Evolutionary conservation across 2,329 filamentous ascomycete genomes (phyloP).

Genomic region (Fusarium nurragi): DNA sequence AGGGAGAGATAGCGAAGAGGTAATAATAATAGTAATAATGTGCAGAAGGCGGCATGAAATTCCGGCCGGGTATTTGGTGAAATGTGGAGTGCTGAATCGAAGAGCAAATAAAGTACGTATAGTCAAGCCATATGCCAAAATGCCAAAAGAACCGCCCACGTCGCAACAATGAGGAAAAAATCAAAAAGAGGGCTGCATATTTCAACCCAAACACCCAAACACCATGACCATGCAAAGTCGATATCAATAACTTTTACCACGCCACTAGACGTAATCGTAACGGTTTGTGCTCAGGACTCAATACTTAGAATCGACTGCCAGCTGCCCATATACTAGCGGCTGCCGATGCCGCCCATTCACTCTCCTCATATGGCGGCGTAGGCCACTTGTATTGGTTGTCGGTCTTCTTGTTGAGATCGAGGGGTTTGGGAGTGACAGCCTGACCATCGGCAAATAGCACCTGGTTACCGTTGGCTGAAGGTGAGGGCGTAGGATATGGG

Average conservation of each 20-base stretch:
- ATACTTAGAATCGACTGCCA: constrained; percentile 67
- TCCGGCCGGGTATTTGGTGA: constrained; percentile 45
- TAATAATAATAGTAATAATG: constrained; percentile 35
- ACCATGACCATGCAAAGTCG: constrained; percentile 43
- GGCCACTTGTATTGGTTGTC: constrained; percentile 79
- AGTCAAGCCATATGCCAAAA: constrained; percentile 42
- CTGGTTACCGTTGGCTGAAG: constrained; percentile 84
- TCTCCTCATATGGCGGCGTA: constrained; percentile 93
- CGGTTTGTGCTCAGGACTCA: constrained; percentile 16
- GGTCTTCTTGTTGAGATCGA: constrained; percentile 72
- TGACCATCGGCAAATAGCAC: constrained; percentile 76
- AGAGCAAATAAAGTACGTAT: constrained; percentile 44
- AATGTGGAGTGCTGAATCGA: constrained; percentile 41
- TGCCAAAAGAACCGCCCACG: constrained; percentile 39
- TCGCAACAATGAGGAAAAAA: constrained; percentile 32
- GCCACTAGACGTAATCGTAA: constrained; percentile 42
- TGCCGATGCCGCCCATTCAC: constrained; percentile 87
- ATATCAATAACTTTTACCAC: constrained; percentile 43
- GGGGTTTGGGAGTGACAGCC: constrained; percentile 72
- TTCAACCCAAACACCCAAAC: constrained; percentile 44
- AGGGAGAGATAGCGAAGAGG: constrained; percentile 35
- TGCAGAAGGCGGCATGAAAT: constrained; percentile 35
- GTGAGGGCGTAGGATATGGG: constrained; percentile 73
- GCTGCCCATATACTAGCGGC: constrained; percentile 83
- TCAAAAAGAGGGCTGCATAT: constrained; percentile 32